Evolutionary conservation across 2,329 filamentous ascomycete species (phyloP), one percentile per base, ranked within the genome.

Genomic region (Colletotrichum orchidophilum): DNA sequence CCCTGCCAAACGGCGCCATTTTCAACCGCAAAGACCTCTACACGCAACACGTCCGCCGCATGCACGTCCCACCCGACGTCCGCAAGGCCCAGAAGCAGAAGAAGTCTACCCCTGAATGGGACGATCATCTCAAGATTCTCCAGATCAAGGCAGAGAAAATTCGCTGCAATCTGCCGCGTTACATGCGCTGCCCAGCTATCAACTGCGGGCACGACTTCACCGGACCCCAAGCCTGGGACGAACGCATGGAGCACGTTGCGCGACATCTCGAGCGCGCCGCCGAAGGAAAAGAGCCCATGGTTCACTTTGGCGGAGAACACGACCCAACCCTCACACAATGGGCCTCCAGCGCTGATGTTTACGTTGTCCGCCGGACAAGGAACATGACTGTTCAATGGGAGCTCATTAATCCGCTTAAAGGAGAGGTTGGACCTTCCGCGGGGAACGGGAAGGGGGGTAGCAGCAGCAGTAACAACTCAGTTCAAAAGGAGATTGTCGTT

Each of bases 11-110:
- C 75, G 91, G 86, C n/a, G 82, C 83, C 35, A 85, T 87, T 76
- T 97, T 97, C 85, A 97, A 97, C 81, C 92, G 95, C 77, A 97
- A 97, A 79, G 95, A 98, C 77, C 88, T 98, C 11, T 97, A 95
- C 83, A 94, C 92, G 0, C 94, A 97, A 77, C 96, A 98, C 78
- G 87, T 96, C 2, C 89, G 94, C 6, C 92, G 96, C 57, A 97
- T 97, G 94, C 95, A 98, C 78, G 85, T 88, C 0, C 87, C 88
- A 0, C 80, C 86, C 65, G 73, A 80, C 2, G 75, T 83, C 55
- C 82, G 81, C 70, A 82, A 81, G 63, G 78, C 81, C 66, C 76
- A 79, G 29, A 81, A 81, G 69, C 78, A 77, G 70, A 85, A 81
- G 76, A 80, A 76, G 73, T 75, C 72, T 2, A 49, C 73, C 4